Percentiles rank a stretch among this genome's conserved stretches.
These are phyloP conservation scores for Botryotinia narcissicola DNA, from an alignment of 2,329 filamentous ascomycete genomes.

Conservation along the genomic window DNA sequence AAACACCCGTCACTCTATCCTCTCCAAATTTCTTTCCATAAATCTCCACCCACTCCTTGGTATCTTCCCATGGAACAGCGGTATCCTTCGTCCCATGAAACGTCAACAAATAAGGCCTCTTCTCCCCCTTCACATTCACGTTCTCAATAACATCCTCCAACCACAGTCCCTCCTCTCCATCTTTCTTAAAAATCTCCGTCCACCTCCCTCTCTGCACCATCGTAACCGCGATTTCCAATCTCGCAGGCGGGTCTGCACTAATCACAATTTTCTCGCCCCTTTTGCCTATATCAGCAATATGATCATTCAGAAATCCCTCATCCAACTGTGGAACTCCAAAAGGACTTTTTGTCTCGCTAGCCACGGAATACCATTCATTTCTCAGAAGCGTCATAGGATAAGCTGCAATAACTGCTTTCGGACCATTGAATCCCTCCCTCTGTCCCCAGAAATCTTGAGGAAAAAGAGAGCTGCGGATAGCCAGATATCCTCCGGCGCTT, in stretches of 20 bases:
- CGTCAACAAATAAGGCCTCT: background rate
- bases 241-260: background rate
- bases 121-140: too few relatives aligned
- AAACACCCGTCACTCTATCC: background rate
- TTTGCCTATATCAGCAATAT: background rate
- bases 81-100: slow-evolving; percentile 5
- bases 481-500: slow-evolving; percentile 21
- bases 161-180: background rate
- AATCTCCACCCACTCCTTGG: background rate
- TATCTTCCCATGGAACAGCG: slow-evolving; percentile 2
- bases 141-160: slow-evolving; percentile 1
- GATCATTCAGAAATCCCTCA: background rate
- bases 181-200: background rate
- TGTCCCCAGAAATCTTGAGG: background rate
- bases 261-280: background rate
- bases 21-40: background rate
- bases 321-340: background rate
- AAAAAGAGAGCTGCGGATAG: background rate
- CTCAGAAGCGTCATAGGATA: background rate
- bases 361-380: background rate
- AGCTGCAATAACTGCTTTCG: background rate
- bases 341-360: background rate
- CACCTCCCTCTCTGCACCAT: slow-evolving; percentile 13
- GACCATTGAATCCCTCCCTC: background rate
- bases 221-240: background rate